Evolutionary conservation across 352 stramenopile species (phyloP).

Genomic region (Globisporangium viniferum): DNA sequence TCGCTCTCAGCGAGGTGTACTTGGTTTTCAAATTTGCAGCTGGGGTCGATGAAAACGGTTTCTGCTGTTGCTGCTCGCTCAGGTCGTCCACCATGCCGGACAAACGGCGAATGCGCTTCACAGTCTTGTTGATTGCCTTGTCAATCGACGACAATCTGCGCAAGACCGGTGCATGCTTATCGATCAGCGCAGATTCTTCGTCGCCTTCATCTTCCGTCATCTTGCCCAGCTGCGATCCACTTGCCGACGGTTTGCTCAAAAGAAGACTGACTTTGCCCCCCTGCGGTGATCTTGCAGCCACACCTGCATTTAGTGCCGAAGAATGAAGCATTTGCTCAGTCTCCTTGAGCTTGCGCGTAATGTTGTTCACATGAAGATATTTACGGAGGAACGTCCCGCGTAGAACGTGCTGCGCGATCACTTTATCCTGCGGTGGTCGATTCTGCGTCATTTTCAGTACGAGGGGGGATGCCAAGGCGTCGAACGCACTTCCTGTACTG

Average conservation of each 20-base stretch:
- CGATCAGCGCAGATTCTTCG: conserved; percentile 13
- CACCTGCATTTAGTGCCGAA: conserved; percentile 25
- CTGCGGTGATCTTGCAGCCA: conserved; percentile 7
- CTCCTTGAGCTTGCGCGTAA: conserved; percentile 62
- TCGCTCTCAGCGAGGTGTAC: conserved; percentile 37
- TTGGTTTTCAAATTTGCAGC: conserved; percentile 18
- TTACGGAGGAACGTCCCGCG: conserved; percentile 61
- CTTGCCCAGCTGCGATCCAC: not conserved
- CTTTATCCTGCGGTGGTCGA: conserved; percentile 32
- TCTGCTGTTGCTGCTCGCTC: not conserved
- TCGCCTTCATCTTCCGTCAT: conserved; percentile 1
- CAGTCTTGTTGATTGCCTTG: conserved; percentile 61
- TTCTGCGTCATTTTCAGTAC: conserved; percentile 31
- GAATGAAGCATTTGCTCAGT: conserved; percentile 45
- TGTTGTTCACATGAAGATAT: conserved; percentile 62
- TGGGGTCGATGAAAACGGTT: not conserved
- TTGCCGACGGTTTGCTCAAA: not conserved
- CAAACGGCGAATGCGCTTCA: conserved; percentile 50
- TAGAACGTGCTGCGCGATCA: conserved; percentile 56
- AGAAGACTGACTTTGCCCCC: not conserved
- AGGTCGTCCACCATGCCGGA: conserved; percentile 29
- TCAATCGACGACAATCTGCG: conserved; percentile 53
- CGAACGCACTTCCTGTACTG: conserved; percentile 2
- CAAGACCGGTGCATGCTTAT: conserved; percentile 27
- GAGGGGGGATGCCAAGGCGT: conserved; percentile 26